Base-by-base conservation (phyloP, 2,329 filamentous ascomycete genomes). In the Elsinoe ampelina region DNA sequence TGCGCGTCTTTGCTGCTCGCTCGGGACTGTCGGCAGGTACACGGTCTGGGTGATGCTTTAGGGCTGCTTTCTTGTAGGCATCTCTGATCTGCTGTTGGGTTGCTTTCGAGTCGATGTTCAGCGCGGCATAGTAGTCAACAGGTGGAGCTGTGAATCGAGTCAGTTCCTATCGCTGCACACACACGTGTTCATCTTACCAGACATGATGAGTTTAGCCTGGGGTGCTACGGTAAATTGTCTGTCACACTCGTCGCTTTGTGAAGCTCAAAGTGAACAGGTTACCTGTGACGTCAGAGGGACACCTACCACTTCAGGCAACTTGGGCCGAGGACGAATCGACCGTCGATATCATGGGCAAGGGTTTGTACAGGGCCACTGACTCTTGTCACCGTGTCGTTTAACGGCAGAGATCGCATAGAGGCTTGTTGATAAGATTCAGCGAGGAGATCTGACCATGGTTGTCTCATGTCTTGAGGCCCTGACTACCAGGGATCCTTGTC, bases 1-100 rank as follows among this genome's bases (percentile, higher is more conserved):
- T 85, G 67, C 87, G 87, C 5, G 93, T 98, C 66, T 91, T 87
- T 11, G 81, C 72, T 19, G 82, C 72, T 61, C 92, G 88, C 64
- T 97, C 90, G 36, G 91, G 89, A 4, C 89, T 92, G 72, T 90
- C 83, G 62, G 81, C 75, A 26, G 90, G 80, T 39, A 98, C 89
- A 59, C 93, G 87, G 70, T 98, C 93, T 1, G 92, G 92, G 70
- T 97, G 92, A 61, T 88, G 90, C 73, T 93, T 95, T 45, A 97
- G 77, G 4, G 92, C 92, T 65, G 88, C 87, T 68, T 86, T 86
- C 71, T 98, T 98, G 78, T 97, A 98, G 52, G 91, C 93, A 77
- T 89, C 87, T 64, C 92, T 87, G 68, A 98, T 85, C 70, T 97
- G 87, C 66, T 90, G 83, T 58, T 84, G 82, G 0, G 83, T 86